These are phyloP conservation scores for Pichia inconspicua DNA, from an alignment of 1,139 yeast genomes.

Conservation along the genomic window DNA sequence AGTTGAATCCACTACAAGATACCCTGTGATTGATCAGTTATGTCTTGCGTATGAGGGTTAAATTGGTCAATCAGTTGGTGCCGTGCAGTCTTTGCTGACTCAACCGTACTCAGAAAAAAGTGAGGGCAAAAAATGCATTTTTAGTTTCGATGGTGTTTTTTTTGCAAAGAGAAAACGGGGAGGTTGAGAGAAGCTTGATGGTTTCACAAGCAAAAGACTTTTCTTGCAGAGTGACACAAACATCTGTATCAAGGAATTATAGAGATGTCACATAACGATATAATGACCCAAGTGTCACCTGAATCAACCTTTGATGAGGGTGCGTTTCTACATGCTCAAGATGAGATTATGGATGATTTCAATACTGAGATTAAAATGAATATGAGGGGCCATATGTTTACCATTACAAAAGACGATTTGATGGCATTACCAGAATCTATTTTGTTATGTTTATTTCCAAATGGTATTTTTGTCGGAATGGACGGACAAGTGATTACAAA, in stretches of 20 bases:
- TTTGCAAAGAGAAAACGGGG: no score
- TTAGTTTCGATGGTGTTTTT: no score
- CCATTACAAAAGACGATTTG: conserved; percentile 78
- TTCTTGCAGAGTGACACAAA: no score
- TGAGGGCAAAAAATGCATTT: no score
- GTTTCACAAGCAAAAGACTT: background rate
- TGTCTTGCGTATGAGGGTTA: no score
- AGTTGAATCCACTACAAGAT: no score
- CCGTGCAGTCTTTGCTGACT: no score
- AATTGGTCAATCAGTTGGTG: no score
- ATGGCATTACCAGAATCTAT: conserved; percentile 89
- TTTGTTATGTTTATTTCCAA: conserved; percentile 77
- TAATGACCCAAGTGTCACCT: conserved; percentile 55
- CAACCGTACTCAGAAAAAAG: no score
- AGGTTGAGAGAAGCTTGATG: no score
- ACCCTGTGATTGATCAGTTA: no score
- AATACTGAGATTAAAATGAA: conserved; percentile 60
- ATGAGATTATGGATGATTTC: conserved; percentile 39
- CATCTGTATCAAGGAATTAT: background rate
- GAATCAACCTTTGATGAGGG: conserved; percentile 8
- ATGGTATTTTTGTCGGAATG: conserved; percentile 76
- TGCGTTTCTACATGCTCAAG: conserved; percentile 24
- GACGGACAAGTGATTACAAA: conserved; percentile 71
- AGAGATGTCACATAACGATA: conserved; percentile 27
- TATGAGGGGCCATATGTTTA: conserved; percentile 55